Percentiles rank a stretch among this genome's conserved stretches.
Evolutionary conservation across 352 stramenopile species (phyloP).

Genomic region (Hyphochytrium catenoides): DNA sequence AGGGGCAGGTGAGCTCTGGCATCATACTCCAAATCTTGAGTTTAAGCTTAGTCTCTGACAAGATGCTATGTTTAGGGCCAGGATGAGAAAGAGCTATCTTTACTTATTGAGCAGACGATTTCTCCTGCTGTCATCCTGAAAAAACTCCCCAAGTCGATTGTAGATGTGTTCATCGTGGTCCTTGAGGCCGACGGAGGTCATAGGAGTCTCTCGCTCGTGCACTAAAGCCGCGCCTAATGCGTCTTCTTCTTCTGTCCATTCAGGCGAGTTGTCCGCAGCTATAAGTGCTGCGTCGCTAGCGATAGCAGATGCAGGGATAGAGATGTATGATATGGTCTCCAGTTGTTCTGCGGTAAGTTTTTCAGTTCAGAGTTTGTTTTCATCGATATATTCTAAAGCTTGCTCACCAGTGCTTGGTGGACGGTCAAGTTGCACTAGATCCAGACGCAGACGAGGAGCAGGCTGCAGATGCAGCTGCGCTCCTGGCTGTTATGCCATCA

Average conservation of each 20-base stretch:
- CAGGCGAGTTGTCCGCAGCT: constrained; percentile 41
- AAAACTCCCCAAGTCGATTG: constrained; percentile 62
- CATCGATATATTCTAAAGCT: neutral
- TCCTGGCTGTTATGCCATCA: constrained; percentile 60
- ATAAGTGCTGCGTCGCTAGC: constrained; percentile 64
- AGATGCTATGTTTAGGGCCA: constrained; percentile 17
- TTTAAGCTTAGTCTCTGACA: too few species aligned
- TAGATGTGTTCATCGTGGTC: constrained; percentile 66
- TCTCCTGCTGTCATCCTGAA: constrained; percentile 50
- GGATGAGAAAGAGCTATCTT: constrained; percentile 50
- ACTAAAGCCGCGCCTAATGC: too few species aligned
- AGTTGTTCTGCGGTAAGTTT: constrained; percentile 27
- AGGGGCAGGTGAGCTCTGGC: constrained; percentile 15
- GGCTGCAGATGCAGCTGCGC: constrained; percentile 25
- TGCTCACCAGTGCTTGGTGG: constrained; percentile 19
- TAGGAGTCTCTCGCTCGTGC: too few species aligned
- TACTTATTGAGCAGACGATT: constrained; percentile 39
- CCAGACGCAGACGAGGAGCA: constrained; percentile 34
- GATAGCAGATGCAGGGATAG: constrained; percentile 58
- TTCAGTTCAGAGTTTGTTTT: neutral
- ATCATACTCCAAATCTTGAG: neutral
- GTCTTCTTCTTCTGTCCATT: too few species aligned
- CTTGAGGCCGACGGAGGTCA: constrained; percentile 56
- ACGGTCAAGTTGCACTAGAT: constrained; percentile 30
- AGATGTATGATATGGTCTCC: constrained; percentile 71